Evolutionary conservation across 2,329 filamentous ascomycete genomes (phyloP), one percentile per base, ranked within the genome.

Genomic region (Fusarium sp.): DNA sequence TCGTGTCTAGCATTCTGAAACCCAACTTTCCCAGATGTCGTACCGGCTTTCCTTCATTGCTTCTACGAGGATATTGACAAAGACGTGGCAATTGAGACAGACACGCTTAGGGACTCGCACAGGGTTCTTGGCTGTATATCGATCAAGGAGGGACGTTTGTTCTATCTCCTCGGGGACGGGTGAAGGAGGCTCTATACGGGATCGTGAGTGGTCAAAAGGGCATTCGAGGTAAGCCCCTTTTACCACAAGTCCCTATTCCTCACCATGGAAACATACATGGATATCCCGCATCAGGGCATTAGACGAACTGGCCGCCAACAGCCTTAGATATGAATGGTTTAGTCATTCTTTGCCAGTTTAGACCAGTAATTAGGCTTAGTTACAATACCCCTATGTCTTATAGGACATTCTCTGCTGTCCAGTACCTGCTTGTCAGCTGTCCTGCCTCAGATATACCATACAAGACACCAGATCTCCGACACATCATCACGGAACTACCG

Each of bases 1-100:
- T 52, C 49, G 25, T 58, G 63, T 63, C 51, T 63, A 46, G 16
- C 34, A 68, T 63, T 55, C 47, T 63, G 64, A 58, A 48, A 67
- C 58, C 3, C 5, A 5, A 10, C 13, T 8, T 55, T 10, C 9
- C 7, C 2, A 20, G 40, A 46, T n/a, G 67, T 60, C 38, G 34
- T 49, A 71, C 47, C 16, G 25, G 29, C 22, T 30, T 32, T 51
- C 32, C 20, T 43, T 43, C 15, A 44, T 32, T 41, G 24, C 44
- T 43, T 51, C 40, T 8, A n/a, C 29, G 48, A 16, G 30, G 43
- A 53, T 44, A 54, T 24, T 27, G 44, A 52, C 32, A 25, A 68
- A 27, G 24, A 46, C 20, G 27, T 55, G 62, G 57, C 30, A 45
- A 43, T 52, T 66, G 68, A 69, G 60, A 62, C 65, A 71, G 22